Base-by-base conservation (phyloP, 371 early-diverging fungal genomes). In the Entomophthora muscae region DNA sequence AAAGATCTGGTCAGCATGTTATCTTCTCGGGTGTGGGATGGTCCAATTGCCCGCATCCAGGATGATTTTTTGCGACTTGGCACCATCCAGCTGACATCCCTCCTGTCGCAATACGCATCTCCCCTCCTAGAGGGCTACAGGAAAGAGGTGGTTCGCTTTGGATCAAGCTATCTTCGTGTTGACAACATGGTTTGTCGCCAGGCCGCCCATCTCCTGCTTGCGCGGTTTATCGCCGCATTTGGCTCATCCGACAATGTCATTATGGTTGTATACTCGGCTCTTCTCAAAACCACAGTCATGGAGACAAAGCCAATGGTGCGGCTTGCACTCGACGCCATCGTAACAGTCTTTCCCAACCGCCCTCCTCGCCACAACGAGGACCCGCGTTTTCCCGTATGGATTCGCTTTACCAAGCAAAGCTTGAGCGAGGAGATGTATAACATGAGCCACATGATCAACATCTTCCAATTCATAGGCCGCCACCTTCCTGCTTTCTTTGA, bases 151-250 rank as follows among this genome's bases (percentile, higher is more conserved):
- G 91, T 95, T 70, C 92, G 91, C 65, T 93, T 90, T 74, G 95
- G 90, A 0, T 98, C 95, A 95, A 83, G 81, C 56, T 86, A 88
- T 65, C 72, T 91, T 53, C 88, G 90, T 64, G 72, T 87, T 23
- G 93, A 97, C 63, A 98, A 98, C 64, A 78, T 91, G 5, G 92
- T 90, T 17, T 84, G 89, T 70, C 95, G 94, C 66, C 93, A 95
- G 65, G 86, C 97, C 0, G 90, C 98, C 1, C 95, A 93, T 70
- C 95, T 93, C 3, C 70, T 94, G 27, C 80, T 95, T 58, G 85
- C 94, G 1, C 79, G 87, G 28, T 95, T 95, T 68, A 89, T 96
- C 61, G 83, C 89, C 10, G 89, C 90, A 0, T 95, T 83, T 67
- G 93, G 94, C 33, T 91, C 94, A 1, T 94, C 97, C 5, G 74